Percentiles rank a stretch among this genome's conserved stretches.
Conservation (phyloP, 257 asterid species). For the Lycium barbarum region DNA sequence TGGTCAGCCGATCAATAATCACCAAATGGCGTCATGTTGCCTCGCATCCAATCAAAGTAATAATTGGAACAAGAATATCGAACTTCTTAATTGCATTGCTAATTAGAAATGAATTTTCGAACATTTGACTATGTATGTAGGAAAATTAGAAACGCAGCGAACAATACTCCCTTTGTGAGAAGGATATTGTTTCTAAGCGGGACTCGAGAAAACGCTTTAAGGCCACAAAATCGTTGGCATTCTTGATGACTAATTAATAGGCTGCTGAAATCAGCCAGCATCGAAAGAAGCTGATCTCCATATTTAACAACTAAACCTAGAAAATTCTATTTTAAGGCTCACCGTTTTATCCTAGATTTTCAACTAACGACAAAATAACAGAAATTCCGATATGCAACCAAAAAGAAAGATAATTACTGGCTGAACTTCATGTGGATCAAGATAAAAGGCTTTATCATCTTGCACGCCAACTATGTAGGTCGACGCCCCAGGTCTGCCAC, state of each 20-base stretch:
- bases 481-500: conserved; percentile 97
- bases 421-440: conserved; percentile 98
- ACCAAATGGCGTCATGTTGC: no score
- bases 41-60: no score
- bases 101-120: no score
- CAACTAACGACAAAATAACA: neutral
- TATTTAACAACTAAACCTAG: neutral
- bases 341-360: neutral
- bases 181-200: neutral
- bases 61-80: no score
- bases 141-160: neutral
- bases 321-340: neutral
- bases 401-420: conserved; percentile 56
- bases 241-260: conserved; percentile 4
- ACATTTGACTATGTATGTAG: neutral
- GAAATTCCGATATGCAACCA: neutral
- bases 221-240: neutral
- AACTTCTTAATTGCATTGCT: no score
- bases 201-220: no score
- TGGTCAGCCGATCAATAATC: no score
- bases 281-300: neutral
- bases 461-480: conserved; percentile 97
- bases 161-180: neutral
- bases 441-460: conserved; percentile 89
- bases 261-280: conserved; percentile 5